Percentiles rank a stretch among this genome's conserved stretches.
Evolutionary conservation across 1,284 basidiomycete genomes (phyloP).

Genomic region (Cystobasidiaceae sp.): DNA sequence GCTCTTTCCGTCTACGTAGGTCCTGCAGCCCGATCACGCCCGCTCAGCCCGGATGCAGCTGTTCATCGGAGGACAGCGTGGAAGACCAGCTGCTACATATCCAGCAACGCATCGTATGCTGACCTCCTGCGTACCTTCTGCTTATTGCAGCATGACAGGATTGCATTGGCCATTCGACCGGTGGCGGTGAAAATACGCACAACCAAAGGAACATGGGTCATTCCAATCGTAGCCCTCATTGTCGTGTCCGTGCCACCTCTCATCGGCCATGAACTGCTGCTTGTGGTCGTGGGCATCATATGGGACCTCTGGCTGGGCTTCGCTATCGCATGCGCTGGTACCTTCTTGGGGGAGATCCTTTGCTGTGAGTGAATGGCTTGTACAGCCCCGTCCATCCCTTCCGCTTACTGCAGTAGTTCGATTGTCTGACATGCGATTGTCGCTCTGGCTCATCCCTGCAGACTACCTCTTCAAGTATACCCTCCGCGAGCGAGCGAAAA

Average conservation of each 20-base stretch:
- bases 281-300: conserved; percentile 46
- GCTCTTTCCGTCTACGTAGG: conserved; percentile 16
- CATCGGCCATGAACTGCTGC: conserved; percentile 46
- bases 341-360: conserved; percentile 45
- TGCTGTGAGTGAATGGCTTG: conserved; percentile 42
- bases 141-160: conserved; percentile 13
- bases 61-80: too few relatives aligned
- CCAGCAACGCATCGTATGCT: too few relatives aligned
- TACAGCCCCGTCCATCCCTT: conserved; percentile 40
- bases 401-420: neutral
- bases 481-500: conserved; percentile 42
- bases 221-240: conserved; percentile 13
- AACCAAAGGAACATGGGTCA: conserved; percentile 12
- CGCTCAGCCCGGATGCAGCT: too few relatives aligned
- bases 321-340: conserved; percentile 45
- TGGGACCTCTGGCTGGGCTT: conserved; percentile 48
- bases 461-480: conserved; percentile 46
- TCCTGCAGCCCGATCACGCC: too few relatives aligned
- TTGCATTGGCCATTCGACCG: conserved; percentile 10
- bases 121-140: neutral
- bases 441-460: neutral
- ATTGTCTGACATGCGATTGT: neutral
- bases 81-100: too few relatives aligned
- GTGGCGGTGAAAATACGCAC: conserved; percentile 5
- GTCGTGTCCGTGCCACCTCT: conserved; percentile 46